Evolutionary conservation across 345 rosid species (phyloP), one percentile per base, ranked within the genome.

Genomic region (Barbarea vulgaris): DNA sequence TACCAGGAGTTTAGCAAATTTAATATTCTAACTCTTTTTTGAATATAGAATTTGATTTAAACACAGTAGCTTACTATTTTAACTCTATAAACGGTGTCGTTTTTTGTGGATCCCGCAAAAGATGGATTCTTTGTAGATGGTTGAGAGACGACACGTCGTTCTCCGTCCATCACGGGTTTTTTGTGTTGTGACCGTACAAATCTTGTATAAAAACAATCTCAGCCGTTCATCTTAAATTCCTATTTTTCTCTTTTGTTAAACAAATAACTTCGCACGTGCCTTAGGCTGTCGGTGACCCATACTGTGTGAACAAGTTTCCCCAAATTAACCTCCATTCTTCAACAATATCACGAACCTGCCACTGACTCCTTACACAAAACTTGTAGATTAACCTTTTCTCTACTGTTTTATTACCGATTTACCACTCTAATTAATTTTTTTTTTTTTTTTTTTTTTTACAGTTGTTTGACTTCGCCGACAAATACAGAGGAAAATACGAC

Each of bases 401-500:
- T n/a, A n/a, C n/a, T n/a, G n/a, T n/a, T n/a, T n/a, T n/a, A n/a
- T n/a, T n/a, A n/a, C n/a, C n/a, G n/a, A n/a, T n/a, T n/a, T n/a
- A n/a, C n/a, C n/a, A n/a, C n/a, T n/a, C n/a, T n/a, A n/a, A n/a
- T n/a, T n/a, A n/a, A n/a, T n/a, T n/a, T n/a, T n/a, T n/a, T n/a
- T n/a, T n/a, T n/a, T n/a, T n/a, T n/a, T n/a, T n/a, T n/a, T n/a
- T n/a, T n/a, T n/a, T n/a, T n/a, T n/a, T n/a, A n/a, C n/a, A n/a
- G n/a, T n/a, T n/a, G n/a, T n/a, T n/a, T 62, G 90, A 87, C 65
- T 92, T 95, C 60, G 99, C 99, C 15, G 97, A 95, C 85, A 95
- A 89, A 74, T 85, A 95, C 91, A 85, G 98, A 68, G 98, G 98
- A 64, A 95, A 95, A 81, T 95, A 95, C 71, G 97, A 92, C 83